A percentile compares a stretch with the other conserved stretches of the same genome.
These are phyloP conservation scores for Ailanthus altissimus DNA, from an alignment of 345 rosid species.

Conservation along the genomic window DNA sequence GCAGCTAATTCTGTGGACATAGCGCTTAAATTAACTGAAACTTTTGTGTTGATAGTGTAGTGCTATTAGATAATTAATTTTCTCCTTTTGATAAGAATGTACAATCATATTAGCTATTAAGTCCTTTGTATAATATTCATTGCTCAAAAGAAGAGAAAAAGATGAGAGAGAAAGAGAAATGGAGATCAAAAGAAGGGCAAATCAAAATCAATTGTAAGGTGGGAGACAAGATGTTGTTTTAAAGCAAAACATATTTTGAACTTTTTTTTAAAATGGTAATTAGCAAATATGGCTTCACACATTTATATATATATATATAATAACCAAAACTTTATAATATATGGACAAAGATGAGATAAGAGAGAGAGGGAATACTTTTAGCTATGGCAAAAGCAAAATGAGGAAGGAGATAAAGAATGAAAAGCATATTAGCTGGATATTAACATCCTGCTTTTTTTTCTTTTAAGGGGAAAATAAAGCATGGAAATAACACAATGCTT, in stretches of 20 bases:
- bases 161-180: not conserved
- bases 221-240: not conserved
- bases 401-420: not conserved
- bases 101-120: not conserved
- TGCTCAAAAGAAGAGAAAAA: not conserved
- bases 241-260: constrained; percentile 8
- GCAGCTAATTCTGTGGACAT: not conserved
- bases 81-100: not conserved
- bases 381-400: constrained; percentile 2
- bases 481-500: not conserved
- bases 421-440: not conserved
- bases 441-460: constrained; percentile 3
- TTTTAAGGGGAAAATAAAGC: not conserved
- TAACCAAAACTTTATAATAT: not conserved
- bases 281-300: constrained; percentile 6
- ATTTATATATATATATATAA: not conserved
- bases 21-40: not conserved
- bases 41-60: not conserved
- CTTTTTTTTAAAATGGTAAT: constrained; percentile 9
- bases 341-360: not conserved
- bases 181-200: not conserved
- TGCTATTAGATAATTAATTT: not conserved
- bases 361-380: not conserved
- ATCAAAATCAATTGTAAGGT: not conserved
- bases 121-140: not conserved